Evolutionary conservation across 345 rosid genomes (phyloP).

Genomic region (Acer saccharum): DNA sequence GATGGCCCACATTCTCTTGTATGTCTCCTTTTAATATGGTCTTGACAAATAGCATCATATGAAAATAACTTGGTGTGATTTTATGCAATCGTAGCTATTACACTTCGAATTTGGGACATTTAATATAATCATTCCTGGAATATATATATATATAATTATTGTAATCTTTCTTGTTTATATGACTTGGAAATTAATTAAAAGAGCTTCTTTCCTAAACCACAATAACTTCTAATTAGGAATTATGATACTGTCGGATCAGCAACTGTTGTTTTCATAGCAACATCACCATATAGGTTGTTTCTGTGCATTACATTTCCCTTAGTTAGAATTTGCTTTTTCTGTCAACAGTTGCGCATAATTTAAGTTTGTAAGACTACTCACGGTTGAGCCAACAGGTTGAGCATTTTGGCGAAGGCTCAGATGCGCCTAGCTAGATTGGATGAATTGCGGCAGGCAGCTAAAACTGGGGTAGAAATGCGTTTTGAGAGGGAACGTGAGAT

Average conservation of each 20-base stretch:
- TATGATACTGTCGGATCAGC: not conserved
- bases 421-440: slow-evolving; percentile 83
- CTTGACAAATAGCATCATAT: not conserved
- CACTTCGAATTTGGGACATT: not conserved
- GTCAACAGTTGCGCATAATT: not conserved
- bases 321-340: not conserved
- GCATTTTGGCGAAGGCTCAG: slow-evolving; percentile 79
- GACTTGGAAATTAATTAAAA: not conserved
- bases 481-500: slow-evolving; percentile 76
- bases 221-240: not conserved
- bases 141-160: not conserved
- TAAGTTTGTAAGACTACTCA: slow-evolving; percentile 5
- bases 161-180: not conserved
- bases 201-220: not conserved
- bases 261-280: not conserved
- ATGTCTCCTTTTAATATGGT: not conserved
- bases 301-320: not conserved
- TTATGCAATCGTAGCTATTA: not conserved
- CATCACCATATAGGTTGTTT: not conserved
- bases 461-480: slow-evolving; percentile 72
- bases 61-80: not conserved
- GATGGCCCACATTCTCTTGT: not conserved
- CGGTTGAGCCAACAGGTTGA: slow-evolving; percentile 48
- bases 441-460: slow-evolving; percentile 92
- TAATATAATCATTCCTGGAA: too few relatives aligned